Conservation (phyloP, 2,329 filamentous ascomycete genomes). For the Nemania serpens region DNA sequence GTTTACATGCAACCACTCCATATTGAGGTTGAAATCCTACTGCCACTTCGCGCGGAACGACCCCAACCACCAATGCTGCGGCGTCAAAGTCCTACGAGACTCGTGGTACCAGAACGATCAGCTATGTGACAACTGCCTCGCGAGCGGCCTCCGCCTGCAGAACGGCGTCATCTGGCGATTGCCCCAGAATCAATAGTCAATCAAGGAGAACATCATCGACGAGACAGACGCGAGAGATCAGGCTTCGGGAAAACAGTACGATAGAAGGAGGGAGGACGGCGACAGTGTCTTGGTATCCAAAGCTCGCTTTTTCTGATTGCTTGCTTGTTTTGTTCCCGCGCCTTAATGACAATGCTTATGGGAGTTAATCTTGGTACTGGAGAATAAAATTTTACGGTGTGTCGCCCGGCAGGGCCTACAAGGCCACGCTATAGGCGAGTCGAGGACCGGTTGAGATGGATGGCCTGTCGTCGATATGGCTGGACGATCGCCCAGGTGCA, state of each 20-base stretch:
- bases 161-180: constrained; percentile 35
- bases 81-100: constrained; percentile 67
- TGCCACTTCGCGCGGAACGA: constrained; percentile 79
- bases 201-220: constrained; percentile 1
- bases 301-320: not conserved
- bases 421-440: not conserved
- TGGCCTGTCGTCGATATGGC: not conserved
- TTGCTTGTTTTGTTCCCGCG: not conserved
- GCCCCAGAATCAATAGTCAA: constrained; percentile 13
- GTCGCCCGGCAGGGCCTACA: not conserved
- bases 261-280: not conserved
- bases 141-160: constrained; percentile 29
- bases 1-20: constrained; percentile 67
- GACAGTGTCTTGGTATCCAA: not conserved
- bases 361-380: not conserved
- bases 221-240: not conserved
- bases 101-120: constrained; percentile 59
- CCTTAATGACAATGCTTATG: not conserved
- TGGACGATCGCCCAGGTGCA: not conserved
- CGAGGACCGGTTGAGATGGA: not conserved
- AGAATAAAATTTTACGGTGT: not conserved
- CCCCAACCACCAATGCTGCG: constrained; percentile 69
- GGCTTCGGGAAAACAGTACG: not conserved
- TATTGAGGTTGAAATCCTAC: constrained; percentile 65
- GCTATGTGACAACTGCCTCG: constrained; percentile 55